phyloP scores from a whole-genome alignment of 2,329 filamentous ascomycete species.

The Lojkania enalia region DNA sequence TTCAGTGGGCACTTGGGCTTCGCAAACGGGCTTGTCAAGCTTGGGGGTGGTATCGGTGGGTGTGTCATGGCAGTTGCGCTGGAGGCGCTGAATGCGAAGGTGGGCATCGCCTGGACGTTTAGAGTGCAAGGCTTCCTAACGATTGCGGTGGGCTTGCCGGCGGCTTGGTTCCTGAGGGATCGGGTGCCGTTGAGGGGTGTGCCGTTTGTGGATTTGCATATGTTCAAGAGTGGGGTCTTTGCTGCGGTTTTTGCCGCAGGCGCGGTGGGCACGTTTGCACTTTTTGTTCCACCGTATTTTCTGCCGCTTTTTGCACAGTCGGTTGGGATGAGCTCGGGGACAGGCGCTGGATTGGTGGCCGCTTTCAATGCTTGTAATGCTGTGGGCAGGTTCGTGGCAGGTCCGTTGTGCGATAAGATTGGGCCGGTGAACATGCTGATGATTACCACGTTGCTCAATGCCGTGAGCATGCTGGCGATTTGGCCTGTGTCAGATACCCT shows the following conservation, averaged over 20 bases:
- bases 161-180: slow-evolving; percentile 31
- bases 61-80: slow-evolving; percentile 32
- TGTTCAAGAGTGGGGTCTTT: slow-evolving; percentile 30
- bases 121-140: slow-evolving; percentile 32
- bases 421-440: slow-evolving; percentile 39
- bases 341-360: slow-evolving; percentile 31
- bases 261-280: slow-evolving; percentile 29
- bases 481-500: slow-evolving; percentile 34
- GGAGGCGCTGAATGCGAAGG: slow-evolving; percentile 26
- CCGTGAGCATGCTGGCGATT: slow-evolving; percentile 33
- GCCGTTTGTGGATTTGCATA: slow-evolving; percentile 28
- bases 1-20: slow-evolving; percentile 34
- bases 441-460: slow-evolving; percentile 30
- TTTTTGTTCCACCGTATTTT: slow-evolving; percentile 38
- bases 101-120: slow-evolving; percentile 38
- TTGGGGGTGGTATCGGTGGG: slow-evolving; percentile 33
- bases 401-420: slow-evolving; percentile 33
- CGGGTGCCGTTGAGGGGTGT: slow-evolving; percentile 22
- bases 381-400: slow-evolving; percentile 31
- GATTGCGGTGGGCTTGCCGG: slow-evolving; percentile 28
- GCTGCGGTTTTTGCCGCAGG: slow-evolving; percentile 28
- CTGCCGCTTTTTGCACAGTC: slow-evolving; percentile 34
- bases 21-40: slow-evolving; percentile 36
- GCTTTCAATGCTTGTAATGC: slow-evolving; percentile 36
- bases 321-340: slow-evolving; percentile 28